Evolutionary conservation across 2,329 filamentous ascomycete species (phyloP).

Genomic region (Pseudodiploospora longispora): DNA sequence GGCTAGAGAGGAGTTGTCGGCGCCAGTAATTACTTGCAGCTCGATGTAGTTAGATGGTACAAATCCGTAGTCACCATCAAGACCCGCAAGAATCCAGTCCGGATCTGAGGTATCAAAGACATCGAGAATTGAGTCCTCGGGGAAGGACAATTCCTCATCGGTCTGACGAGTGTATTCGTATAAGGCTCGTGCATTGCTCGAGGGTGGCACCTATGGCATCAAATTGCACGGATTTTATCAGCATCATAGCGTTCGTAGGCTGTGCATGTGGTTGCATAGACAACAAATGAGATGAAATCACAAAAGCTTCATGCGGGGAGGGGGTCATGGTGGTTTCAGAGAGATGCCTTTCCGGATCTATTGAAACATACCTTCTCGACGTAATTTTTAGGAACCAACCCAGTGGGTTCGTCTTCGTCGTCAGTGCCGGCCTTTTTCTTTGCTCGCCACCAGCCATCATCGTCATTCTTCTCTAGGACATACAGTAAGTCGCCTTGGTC

Average conservation of each 20-base stretch:
- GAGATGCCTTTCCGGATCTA: too few species aligned
- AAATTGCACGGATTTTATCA: too few species aligned
- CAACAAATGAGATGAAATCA: too few species aligned
- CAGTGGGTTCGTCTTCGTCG: slow-evolving; percentile 85
- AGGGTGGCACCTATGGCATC: slow-evolving; percentile 6
- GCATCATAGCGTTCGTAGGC: too few species aligned
- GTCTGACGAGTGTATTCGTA: slow-evolving; percentile 97
- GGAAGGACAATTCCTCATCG: slow-evolving; percentile 93
- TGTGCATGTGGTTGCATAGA: too few species aligned
- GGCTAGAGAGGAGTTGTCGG: slow-evolving; percentile 27
- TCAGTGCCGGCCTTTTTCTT: slow-evolving; percentile 81
- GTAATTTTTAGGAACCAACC: slow-evolving; percentile 90
- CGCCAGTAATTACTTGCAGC: slow-evolving; percentile 41
- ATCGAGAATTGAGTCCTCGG: slow-evolving; percentile 73
- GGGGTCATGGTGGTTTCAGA: too few species aligned
- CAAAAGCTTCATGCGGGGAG: too few species aligned
- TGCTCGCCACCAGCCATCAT: slow-evolving; percentile 88
- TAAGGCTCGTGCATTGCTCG: slow-evolving; percentile 75
- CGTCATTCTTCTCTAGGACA: slow-evolving; percentile 70
- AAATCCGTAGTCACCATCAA: slow-evolving; percentile 82
- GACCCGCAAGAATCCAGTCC: slow-evolving; percentile 91
- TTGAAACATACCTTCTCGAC: slow-evolving; percentile 64
- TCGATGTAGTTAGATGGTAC: slow-evolving; percentile 96
- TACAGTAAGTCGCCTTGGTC: slow-evolving; percentile 83
- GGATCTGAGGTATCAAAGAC: slow-evolving; percentile 89